These are phyloP conservation scores for Quercus parvula DNA, from an alignment of 306 rosid species.

Conservation along the genomic window DNA sequence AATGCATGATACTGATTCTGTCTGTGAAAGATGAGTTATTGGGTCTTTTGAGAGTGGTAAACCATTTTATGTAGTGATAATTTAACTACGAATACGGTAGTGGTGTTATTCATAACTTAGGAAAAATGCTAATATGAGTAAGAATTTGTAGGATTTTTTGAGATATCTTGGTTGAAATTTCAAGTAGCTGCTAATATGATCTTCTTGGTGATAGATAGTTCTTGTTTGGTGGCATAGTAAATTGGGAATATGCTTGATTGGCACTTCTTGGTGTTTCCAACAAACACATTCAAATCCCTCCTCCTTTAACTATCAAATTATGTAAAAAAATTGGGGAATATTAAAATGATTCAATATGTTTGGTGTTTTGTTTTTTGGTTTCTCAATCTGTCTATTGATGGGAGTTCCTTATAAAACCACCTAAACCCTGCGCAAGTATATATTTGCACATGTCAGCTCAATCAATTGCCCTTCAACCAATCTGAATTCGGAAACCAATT, in stretches of 20 bases:
- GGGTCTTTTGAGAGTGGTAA: neutral
- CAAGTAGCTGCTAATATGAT: neutral
- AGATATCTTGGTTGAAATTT: neutral
- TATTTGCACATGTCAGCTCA: neutral
- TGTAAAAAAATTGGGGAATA: neutral
- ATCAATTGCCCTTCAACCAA: neutral
- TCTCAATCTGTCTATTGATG: neutral
- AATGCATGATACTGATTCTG: neutral
- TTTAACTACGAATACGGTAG: too few relatives aligned
- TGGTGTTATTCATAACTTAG: too few relatives aligned
- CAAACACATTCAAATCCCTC: too few relatives aligned
- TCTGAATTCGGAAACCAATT: neutral
- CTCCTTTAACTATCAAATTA: too few relatives aligned
- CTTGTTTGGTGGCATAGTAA: neutral
- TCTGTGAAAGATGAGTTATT: neutral
- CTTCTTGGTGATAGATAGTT: too few relatives aligned
- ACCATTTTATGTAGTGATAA: too few relatives aligned
- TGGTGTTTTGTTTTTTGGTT: neutral
- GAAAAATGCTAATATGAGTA: neutral
- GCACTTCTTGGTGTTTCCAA: too few relatives aligned
- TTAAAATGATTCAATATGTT: neutral
- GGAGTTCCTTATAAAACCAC: neutral
- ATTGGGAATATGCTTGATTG: too few relatives aligned
- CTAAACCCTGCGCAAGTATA: neutral
- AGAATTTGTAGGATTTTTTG: neutral